phyloP scores from a whole-genome alignment of 1,284 basidiomycete genomes.

The Ustilago bromivora region DNA sequence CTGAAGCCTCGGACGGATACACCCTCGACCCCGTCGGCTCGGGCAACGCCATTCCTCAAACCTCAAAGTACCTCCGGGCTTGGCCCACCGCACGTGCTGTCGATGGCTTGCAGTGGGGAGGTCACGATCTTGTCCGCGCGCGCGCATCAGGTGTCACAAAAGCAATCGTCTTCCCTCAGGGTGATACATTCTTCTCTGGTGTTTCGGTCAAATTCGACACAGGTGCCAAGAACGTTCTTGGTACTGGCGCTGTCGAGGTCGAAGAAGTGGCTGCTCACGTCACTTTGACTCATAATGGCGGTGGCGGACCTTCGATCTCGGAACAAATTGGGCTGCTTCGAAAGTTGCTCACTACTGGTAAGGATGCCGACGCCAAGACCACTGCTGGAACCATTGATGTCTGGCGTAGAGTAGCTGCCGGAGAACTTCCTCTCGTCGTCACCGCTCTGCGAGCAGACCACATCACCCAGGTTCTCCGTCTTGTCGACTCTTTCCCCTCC shows the following conservation, averaged over 20 bases:
- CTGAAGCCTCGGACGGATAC: slow-evolving; percentile 50
- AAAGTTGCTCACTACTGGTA: slow-evolving; percentile 72
- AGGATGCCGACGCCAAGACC: slow-evolving; percentile 72
- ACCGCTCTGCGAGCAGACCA: slow-evolving; percentile 79
- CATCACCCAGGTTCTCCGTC: slow-evolving; percentile 79
- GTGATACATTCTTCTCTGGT: slow-evolving; percentile 74
- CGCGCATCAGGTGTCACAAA: slow-evolving; percentile 75
- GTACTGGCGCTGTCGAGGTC: slow-evolving; percentile 76
- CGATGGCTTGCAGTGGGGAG: slow-evolving; percentile 59
- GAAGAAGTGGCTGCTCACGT: slow-evolving; percentile 81
- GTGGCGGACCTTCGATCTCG: slow-evolving; percentile 73
- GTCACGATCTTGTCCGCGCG: slow-evolving; percentile 66
- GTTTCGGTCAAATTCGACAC: slow-evolving; percentile 56
- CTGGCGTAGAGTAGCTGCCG: slow-evolving; percentile 64
- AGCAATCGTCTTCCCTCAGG: slow-evolving; percentile 72
- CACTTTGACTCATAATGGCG: slow-evolving; percentile 72
- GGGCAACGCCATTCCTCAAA: slow-evolving; percentile 11
- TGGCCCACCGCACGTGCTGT: slow-evolving; percentile 49
- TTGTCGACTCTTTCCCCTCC: slow-evolving; percentile 80
- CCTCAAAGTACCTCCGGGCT: slow-evolving; percentile 15
- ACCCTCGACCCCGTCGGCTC: slow-evolving; percentile 26
- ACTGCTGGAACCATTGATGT: slow-evolving; percentile 68
- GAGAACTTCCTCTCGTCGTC: slow-evolving; percentile 78
- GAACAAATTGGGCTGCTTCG: slow-evolving; percentile 81
- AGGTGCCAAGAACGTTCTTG: slow-evolving; percentile 70